These are phyloP conservation scores for Flaveria brownii DNA, from an alignment of 129 eudicot species.

Conservation along the genomic window DNA sequence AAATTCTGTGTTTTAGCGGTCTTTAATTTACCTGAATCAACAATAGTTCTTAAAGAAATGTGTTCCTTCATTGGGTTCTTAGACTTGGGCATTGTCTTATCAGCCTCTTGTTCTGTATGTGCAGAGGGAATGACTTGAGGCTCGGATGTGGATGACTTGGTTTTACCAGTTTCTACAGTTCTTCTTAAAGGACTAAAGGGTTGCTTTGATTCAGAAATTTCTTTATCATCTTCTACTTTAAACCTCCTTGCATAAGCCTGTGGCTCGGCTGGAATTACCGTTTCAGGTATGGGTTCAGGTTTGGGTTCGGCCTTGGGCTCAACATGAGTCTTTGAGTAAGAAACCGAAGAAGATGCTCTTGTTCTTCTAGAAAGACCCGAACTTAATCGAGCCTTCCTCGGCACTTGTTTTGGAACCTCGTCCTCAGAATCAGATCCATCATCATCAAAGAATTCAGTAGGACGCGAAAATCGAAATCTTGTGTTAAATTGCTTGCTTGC, in stretches of 20 bases:
- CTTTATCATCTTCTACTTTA: slow-evolving; percentile 18
- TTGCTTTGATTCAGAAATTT: slow-evolving; percentile 28
- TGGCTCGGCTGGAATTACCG: slow-evolving; percentile 19
- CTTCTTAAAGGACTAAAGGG: slow-evolving; percentile 18
- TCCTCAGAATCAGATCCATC: slow-evolving; percentile 50
- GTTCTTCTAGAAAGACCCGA: slow-evolving; percentile 75
- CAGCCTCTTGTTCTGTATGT: slow-evolving; percentile 17
- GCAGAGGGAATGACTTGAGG: background rate
- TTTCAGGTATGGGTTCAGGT: background rate
- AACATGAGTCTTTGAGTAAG: slow-evolving; percentile 24
- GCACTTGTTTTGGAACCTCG: slow-evolving; percentile 35
- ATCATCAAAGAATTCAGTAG: slow-evolving; percentile 46
- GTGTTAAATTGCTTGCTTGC: slow-evolving; percentile 24
- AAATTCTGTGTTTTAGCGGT: slow-evolving; percentile 11
- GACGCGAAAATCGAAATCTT: slow-evolving; percentile 34
- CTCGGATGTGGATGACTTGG: slow-evolving; percentile 6
- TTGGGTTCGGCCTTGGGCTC: slow-evolving; percentile 15
- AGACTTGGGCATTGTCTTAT: slow-evolving; percentile 5
- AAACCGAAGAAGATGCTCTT: slow-evolving; percentile 34
- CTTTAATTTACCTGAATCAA: slow-evolving; percentile 20
- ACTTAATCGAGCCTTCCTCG: slow-evolving; percentile 38
- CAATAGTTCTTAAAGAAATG: slow-evolving; percentile 7
- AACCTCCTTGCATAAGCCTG: slow-evolving; percentile 18
- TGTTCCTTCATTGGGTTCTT: slow-evolving; percentile 19
- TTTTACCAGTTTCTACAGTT: slow-evolving; percentile 25